Conservation (phyloP, 768 basidiomycete genomes). For the Strobilomyces dryophilus region DNA sequence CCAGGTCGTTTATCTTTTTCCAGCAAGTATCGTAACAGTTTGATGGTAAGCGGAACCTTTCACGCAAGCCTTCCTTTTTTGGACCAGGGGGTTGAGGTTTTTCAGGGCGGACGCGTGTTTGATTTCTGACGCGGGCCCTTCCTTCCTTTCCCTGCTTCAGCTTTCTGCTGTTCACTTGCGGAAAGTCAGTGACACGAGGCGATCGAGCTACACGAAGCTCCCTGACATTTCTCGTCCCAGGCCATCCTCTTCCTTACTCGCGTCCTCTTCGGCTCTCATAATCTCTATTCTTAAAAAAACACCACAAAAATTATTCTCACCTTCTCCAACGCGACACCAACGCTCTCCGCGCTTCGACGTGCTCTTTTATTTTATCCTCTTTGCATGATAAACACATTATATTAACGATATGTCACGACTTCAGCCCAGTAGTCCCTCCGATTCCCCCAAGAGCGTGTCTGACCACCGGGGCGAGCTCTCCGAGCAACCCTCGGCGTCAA, state of each 20-base stretch:
- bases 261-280: slow-evolving; percentile 14
- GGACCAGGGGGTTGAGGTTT: slow-evolving; percentile 30
- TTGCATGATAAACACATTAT: slow-evolving; percentile 28
- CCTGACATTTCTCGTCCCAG: slow-evolving; percentile 23
- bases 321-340: slow-evolving; percentile 33
- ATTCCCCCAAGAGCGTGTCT: slow-evolving; percentile 30
- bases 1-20: slow-evolving; percentile 1
- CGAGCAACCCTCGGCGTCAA: slow-evolving; percentile 34
- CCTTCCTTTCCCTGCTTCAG: slow-evolving; percentile 21
- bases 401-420: slow-evolving; percentile 38
- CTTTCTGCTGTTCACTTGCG: slow-evolving; percentile 31
- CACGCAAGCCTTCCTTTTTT: slow-evolving; percentile 26
- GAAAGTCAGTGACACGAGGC: slow-evolving; percentile 49
- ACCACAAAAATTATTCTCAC: slow-evolving; percentile 4
- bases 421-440: slow-evolving; percentile 27
- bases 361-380: slow-evolving; percentile 24
- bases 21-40: slow-evolving; percentile 11
- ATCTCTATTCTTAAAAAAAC: slow-evolving; percentile 21
- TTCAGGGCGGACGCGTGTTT: slow-evolving; percentile 32
- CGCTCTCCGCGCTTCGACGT: slow-evolving; percentile 27
- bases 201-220: slow-evolving; percentile 45
- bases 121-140: slow-evolving; percentile 11
- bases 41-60: slow-evolving; percentile 27
- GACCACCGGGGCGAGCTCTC: slow-evolving; percentile 29
- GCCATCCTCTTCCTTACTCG: slow-evolving; percentile 23